Conservation (phyloP, 2,329 filamentous ascomycete genomes). For the Xylariomycetidae sp. region DNA sequence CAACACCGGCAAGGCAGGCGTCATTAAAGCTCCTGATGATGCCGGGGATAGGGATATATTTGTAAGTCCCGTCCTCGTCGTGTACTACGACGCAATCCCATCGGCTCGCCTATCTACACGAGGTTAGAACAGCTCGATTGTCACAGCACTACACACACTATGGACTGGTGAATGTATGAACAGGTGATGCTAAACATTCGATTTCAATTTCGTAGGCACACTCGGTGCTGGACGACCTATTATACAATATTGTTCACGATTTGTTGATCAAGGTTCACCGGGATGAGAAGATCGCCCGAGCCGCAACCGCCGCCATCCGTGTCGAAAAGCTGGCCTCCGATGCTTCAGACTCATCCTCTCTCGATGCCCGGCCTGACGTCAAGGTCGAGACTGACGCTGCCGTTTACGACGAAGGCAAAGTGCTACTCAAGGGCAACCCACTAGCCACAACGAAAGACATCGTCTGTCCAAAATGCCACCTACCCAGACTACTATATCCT, state of each 20-base stretch:
- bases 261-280: slow-evolving; percentile 70
- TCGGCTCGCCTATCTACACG: too few species aligned
- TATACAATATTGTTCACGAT: slow-evolving; percentile 74
- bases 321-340: slow-evolving; percentile 59
- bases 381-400: slow-evolving; percentile 64
- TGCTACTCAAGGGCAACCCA: slow-evolving; percentile 67
- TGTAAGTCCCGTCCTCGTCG: slow-evolving; percentile 39
- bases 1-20: slow-evolving; percentile 39
- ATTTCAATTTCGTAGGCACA: too few species aligned
- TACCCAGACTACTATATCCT: slow-evolving; percentile 68
- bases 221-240: slow-evolving; percentile 66
- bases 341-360: slow-evolving; percentile 46
- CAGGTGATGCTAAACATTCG: too few species aligned
- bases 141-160: too few species aligned
- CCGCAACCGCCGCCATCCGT: slow-evolving; percentile 58
- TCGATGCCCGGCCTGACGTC: slow-evolving; percentile 51
- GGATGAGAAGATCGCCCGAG: slow-evolving; percentile 71
- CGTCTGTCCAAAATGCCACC: slow-evolving; percentile 68
- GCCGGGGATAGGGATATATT: slow-evolving; percentile 52
- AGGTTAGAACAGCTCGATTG: too few species aligned
- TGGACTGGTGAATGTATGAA: too few species aligned
- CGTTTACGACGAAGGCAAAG: slow-evolving; percentile 64
- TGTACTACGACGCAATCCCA: too few species aligned
- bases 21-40: slow-evolving; percentile 50
- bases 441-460: slow-evolving; percentile 68